These are phyloP conservation scores for Cocos nucifera DNA, from an alignment of 176 grass and related monocot genomes.

Conservation along the genomic window DNA sequence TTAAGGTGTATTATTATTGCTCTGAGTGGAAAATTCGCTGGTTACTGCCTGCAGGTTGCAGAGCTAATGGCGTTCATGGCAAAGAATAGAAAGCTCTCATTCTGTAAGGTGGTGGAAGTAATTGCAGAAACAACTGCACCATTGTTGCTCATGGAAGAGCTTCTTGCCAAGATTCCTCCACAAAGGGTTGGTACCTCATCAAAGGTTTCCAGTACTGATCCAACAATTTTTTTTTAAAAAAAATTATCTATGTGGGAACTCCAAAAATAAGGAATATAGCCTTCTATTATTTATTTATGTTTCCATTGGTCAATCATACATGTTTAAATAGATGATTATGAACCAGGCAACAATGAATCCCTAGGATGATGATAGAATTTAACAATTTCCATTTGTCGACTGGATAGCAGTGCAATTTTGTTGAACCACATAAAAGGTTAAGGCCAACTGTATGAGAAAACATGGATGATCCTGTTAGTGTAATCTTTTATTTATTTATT, in stretches of 20 bases:
- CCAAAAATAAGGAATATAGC: no score
- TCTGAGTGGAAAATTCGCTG: not conserved
- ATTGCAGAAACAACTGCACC: constrained; percentile 80
- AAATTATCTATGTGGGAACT: not conserved
- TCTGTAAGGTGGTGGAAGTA: constrained; percentile 71
- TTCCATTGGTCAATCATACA: no score
- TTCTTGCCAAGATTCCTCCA: constrained; percentile 53
- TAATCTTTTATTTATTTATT: no score
- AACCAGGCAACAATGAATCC: no score
- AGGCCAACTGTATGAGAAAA: no score
- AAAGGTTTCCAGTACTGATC: not conserved
- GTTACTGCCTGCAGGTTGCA: constrained; percentile 36
- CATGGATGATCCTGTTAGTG: no score
- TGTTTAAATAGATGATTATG: no score
- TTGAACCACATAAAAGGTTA: no score
- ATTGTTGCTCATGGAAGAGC: constrained; percentile 55
- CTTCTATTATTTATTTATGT: not conserved
- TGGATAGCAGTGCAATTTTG: no score
- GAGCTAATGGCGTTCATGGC: constrained; percentile 75
- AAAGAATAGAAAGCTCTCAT: constrained; percentile 43
- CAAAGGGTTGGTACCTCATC: constrained; percentile 32
- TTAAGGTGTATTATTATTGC: no score
- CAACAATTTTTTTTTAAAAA: not conserved
- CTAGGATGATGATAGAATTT: no score
- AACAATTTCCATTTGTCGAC: no score